Conservation (phyloP, 306 rosid genomes). For the Cucumis hystrix region DNA sequence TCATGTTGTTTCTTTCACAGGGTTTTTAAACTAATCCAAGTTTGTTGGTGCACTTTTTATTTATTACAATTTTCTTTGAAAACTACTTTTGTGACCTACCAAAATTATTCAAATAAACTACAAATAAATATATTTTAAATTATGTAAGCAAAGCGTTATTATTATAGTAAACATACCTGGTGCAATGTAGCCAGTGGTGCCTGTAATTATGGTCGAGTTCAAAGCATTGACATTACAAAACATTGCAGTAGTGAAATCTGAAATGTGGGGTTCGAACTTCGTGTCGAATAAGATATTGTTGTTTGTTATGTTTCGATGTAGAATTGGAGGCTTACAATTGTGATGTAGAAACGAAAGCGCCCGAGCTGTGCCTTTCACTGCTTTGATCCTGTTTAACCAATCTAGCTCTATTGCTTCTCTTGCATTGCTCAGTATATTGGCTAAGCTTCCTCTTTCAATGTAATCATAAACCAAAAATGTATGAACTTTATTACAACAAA, state of each 20-base stretch:
- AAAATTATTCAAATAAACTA: too few relatives aligned
- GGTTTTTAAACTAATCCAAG: too few relatives aligned
- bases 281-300: conserved; percentile 22
- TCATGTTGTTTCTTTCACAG: too few relatives aligned
- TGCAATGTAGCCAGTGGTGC: conserved; percentile 34
- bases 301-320: conserved; percentile 32
- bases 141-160: too few relatives aligned
- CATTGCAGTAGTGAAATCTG: conserved; percentile 15
- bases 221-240: background rate
- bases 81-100: too few relatives aligned
- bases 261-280: conserved; percentile 18
- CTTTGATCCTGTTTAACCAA: conserved; percentile 23
- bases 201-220: conserved; percentile 21
- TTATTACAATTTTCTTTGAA: too few relatives aligned
- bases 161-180: conserved; percentile 14
- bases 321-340: conserved; percentile 12
- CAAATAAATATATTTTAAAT: too few relatives aligned
- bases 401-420: conserved; percentile 15
- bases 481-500: conserved; percentile 22
- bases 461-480: conserved; percentile 32
- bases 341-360: conserved; percentile 10
- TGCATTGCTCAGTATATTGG: conserved; percentile 11
- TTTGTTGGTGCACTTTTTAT: too few relatives aligned
- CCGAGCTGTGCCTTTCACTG: conserved; percentile 21
- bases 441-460: conserved; percentile 29